Evolutionary conservation across 371 early-diverging fungal genomes (phyloP).

Genomic region (Batkoa obscura): DNA sequence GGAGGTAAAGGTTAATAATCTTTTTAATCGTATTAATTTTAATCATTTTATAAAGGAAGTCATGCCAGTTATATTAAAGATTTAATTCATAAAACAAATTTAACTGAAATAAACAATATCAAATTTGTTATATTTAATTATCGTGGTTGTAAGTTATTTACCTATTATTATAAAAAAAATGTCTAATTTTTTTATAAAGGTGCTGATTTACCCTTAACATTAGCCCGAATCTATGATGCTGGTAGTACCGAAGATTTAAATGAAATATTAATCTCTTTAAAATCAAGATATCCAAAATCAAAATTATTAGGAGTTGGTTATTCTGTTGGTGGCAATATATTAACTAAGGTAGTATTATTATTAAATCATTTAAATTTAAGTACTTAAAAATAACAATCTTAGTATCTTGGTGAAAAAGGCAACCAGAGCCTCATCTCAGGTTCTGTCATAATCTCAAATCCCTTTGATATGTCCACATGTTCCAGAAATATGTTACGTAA

Average conservation of each 20-base stretch:
- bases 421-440: conserved; percentile 48
- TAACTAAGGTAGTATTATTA: conserved; percentile 42
- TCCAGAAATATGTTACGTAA: neutral
- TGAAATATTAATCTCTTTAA: conserved; percentile 30
- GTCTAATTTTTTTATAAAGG: too few relatives aligned
- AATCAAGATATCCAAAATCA: conserved; percentile 28
- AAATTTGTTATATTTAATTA: neutral
- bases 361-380: neutral
- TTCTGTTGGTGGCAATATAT: conserved; percentile 75
- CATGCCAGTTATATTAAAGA: neutral
- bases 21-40: neutral
- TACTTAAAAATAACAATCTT: neutral
- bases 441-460: conserved; percentile 66
- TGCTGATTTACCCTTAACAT: neutral
- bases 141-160: neutral
- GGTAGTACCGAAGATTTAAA: conserved; percentile 66
- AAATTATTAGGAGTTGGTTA: conserved; percentile 67
- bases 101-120: neutral
- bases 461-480: conserved; percentile 48
- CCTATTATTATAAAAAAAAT: too few relatives aligned
- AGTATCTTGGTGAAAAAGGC: conserved; percentile 72
- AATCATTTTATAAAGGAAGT: neutral
- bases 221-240: conserved; percentile 41
- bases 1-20: neutral
- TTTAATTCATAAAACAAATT: neutral